phyloP scores from a whole-genome alignment of 2,329 filamentous ascomycete genomes.

The Cercospora nicotianae region DNA sequence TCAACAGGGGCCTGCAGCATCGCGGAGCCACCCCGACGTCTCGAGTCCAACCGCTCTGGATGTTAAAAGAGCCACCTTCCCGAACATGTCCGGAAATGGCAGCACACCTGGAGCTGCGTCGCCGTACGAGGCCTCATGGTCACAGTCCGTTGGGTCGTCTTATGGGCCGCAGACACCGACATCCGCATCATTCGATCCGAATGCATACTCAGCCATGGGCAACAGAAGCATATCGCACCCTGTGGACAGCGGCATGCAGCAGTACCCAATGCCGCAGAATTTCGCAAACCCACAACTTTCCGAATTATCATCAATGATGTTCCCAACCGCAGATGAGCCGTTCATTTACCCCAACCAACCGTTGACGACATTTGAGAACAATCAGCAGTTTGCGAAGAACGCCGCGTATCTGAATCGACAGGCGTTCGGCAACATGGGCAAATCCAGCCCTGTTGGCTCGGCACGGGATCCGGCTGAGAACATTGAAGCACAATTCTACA shows the following conservation, averaged over 20 bases:
- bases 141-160: slow-evolving; percentile 29
- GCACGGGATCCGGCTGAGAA: slow-evolving; percentile 50
- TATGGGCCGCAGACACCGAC: slow-evolving; percentile 32
- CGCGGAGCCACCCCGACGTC: slow-evolving; percentile 35
- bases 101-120: slow-evolving; percentile 18
- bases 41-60: slow-evolving; percentile 14
- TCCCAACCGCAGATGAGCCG: slow-evolving; percentile 67
- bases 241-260: slow-evolving; percentile 25
- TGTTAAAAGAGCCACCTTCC: slow-evolving; percentile 33
- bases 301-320: slow-evolving; percentile 77
- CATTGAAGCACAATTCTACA: slow-evolving; percentile 71
- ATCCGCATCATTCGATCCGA: slow-evolving; percentile 26
- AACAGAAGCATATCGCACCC: slow-evolving; percentile 26
- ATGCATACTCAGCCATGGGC: slow-evolving; percentile 16
- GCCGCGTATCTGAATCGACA: slow-evolving; percentile 15
- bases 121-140: slow-evolving; percentile 27
- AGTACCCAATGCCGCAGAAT: slow-evolving; percentile 30
- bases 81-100: slow-evolving; percentile 21
- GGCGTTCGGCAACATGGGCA: slow-evolving; percentile 20
- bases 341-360: slow-evolving; percentile 78
- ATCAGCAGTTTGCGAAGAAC: slow-evolving; percentile 40
- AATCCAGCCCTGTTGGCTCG: slow-evolving; percentile 18
- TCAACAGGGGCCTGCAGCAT: slow-evolving; percentile 21
- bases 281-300: slow-evolving; percentile 54
- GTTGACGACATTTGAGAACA: slow-evolving; percentile 59